A percentile compares a stretch with the other conserved stretches of the same genome.
phyloP scores from a whole-genome alignment of 768 basidiomycete genomes.

The Leucocoprinus sp. region DNA sequence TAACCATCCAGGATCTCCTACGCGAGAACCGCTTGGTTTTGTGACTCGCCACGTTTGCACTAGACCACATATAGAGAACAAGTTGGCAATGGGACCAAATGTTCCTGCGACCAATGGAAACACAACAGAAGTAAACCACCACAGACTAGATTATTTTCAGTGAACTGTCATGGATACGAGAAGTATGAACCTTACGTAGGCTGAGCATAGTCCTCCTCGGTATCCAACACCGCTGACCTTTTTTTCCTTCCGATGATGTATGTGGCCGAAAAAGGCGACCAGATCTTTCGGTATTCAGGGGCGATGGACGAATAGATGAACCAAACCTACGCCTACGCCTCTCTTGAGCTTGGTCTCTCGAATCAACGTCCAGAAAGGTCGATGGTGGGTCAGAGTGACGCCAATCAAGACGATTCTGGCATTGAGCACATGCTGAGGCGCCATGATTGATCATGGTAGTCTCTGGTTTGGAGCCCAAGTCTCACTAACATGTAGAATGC shows the following conservation, averaged over 20 bases:
- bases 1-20: slow-evolving; percentile 29
- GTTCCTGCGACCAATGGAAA: slow-evolving; percentile 35
- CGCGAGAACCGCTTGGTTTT: slow-evolving; percentile 12
- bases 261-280: neutral
- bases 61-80: slow-evolving; percentile 30
- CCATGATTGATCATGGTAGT: neutral
- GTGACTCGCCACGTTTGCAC: slow-evolving; percentile 27
- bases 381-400: neutral
- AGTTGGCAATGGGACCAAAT: slow-evolving; percentile 31
- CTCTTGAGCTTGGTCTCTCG: neutral
- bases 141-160: slow-evolving; percentile 19
- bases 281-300: neutral
- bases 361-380: neutral
- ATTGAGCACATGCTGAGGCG: neutral
- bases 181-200: slow-evolving; percentile 13
- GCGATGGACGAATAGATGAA: neutral
- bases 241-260: neutral
- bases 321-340: neutral
- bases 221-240: neutral
- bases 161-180: neutral
- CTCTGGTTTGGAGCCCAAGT: neutral
- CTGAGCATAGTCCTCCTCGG: slow-evolving; percentile 9
- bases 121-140: slow-evolving; percentile 33
- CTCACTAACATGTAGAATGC: too few relatives aligned
- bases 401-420: neutral